Evolutionary conservation across 257 asterid species (phyloP).

Genomic region (Thymus mandschuricus): DNA sequence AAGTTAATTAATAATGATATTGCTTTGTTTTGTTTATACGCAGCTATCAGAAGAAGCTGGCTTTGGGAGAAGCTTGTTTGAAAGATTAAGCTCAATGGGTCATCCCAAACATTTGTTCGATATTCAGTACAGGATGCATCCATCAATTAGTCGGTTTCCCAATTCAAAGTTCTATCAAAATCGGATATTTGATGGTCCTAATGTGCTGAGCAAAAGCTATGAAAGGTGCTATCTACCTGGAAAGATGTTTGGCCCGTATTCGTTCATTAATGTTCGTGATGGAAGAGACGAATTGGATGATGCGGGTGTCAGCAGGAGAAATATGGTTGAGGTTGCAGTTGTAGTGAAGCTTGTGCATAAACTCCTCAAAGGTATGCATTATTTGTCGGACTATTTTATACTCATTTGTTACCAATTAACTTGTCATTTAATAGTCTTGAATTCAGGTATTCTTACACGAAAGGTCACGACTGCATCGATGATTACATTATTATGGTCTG

Average conservation of each 20-base stretch:
- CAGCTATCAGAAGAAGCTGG: slow-evolving; percentile 56
- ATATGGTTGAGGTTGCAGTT: slow-evolving; percentile 71
- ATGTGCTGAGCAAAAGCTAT: slow-evolving; percentile 37
- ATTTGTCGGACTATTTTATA: no score
- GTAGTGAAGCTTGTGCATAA: slow-evolving; percentile 48
- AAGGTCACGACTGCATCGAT: background rate
- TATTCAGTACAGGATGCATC: slow-evolving; percentile 70
- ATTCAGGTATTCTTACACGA: background rate
- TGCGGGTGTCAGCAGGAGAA: slow-evolving; percentile 48
- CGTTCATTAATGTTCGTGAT: slow-evolving; percentile 52
- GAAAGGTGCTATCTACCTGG: slow-evolving; percentile 43
- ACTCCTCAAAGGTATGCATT: slow-evolving; percentile 49
- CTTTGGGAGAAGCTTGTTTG: slow-evolving; percentile 67
- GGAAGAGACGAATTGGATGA: slow-evolving; percentile 61
- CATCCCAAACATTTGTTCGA: slow-evolving; percentile 52
- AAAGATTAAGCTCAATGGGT: slow-evolving; percentile 54
- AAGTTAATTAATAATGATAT: background rate
- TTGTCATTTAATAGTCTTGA: background rate
- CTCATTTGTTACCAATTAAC: no score
- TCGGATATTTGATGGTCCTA: slow-evolving; percentile 47
- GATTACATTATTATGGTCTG: background rate
- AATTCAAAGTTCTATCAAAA: slow-evolving; percentile 47
- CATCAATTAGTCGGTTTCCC: slow-evolving; percentile 54
- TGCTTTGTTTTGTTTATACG: background rate
- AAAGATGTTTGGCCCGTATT: slow-evolving; percentile 63